A percentile compares a stretch with the other conserved stretches of the same genome.
These are phyloP conservation scores for Penicillium simplicissimum DNA, from an alignment of 495 filamentous ascomycete species.

Conservation along the genomic window DNA sequence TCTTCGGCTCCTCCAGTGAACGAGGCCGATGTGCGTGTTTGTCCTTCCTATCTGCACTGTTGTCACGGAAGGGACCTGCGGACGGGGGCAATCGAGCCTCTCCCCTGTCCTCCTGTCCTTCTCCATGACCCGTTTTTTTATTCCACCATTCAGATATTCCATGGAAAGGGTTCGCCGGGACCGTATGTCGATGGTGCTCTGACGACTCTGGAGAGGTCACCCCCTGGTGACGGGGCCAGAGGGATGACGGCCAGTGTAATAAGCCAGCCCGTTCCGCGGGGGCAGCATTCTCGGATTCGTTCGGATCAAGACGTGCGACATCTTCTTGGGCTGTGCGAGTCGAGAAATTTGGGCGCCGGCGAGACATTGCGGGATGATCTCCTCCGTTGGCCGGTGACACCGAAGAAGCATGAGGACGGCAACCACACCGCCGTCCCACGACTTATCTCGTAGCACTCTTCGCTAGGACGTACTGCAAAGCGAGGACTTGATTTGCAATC, in stretches of 20 bases:
- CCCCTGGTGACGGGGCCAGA: conserved; percentile 34
- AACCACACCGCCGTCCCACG: background rate
- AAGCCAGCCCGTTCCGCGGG: conserved; percentile 26
- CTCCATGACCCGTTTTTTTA: conserved; percentile 12
- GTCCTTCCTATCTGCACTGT: conserved; percentile 37
- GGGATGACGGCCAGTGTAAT: conserved; percentile 26
- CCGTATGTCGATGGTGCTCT: conserved; percentile 25
- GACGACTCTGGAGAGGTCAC: conserved; percentile 22
- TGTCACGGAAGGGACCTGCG: conserved; percentile 32
- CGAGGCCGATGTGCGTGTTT: conserved; percentile 43
- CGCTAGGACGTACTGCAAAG: background rate
- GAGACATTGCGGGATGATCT: conserved; percentile 37
- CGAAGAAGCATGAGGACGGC: conserved; percentile 10
- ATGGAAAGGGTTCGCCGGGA: conserved; percentile 25
- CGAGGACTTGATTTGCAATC: background rate
- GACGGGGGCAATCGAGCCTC: conserved; percentile 18
- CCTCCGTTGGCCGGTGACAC: conserved; percentile 25
- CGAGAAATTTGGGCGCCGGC: conserved; percentile 52
- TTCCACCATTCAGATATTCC: conserved; percentile 35
- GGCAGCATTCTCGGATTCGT: conserved; percentile 28
- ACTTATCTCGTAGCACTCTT: background rate
- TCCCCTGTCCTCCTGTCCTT: conserved; percentile 7
- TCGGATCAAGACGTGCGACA: conserved; percentile 49
- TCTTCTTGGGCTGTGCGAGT: conserved; percentile 58
- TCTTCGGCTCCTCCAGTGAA: conserved; percentile 53